Evolutionary conservation across 202 grass and related monocot species (phyloP), one percentile per base, ranked within the genome.

Genomic region (Zizania palustris): DNA sequence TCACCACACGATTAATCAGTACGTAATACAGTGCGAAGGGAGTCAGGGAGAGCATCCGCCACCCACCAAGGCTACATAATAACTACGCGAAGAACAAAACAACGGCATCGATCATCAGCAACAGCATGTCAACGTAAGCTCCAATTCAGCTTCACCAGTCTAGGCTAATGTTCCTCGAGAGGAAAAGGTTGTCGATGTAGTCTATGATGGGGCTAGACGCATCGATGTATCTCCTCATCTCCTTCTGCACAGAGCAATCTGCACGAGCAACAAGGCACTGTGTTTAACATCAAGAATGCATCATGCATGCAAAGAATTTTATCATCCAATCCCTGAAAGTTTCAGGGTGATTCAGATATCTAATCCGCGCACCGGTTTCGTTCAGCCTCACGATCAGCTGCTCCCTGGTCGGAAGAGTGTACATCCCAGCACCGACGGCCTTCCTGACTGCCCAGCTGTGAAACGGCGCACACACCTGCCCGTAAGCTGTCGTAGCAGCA

Each of bases 381-480:
- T 99, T 99, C 45, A 99, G 28, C 83, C 81, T 90, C 48, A 63
- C 21, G 56, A 99, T 69, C 73, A 99, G 65, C 78, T 99, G 89
- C 42, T 99, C 96, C 82, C 80, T 95, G 58, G 65, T 92, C 65
- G 96, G 96, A 45, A 99, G 87, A 67, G 96, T 81, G 82, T 92
- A 93, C 96, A 99, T 99, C 16, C 96, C 92, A 61, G 89, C 96
- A 11, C 87, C 85, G 74, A 99, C 96, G 14, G 96, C 91, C 72
- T 90, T 95, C 66, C 96, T 91, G 76, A 99, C 76, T 19, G 91
- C 89, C 96, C 96, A 99, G 80, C 85, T 85, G 73, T 99, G 96
- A 43, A 95, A 99, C 5, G 96, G 96, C 22, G 96, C 92, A 65
- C 92, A 99, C 21, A 99, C 96, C 87, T 91, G 87, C 18, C 83